Evolutionary conservation across 495 filamentous ascomycete species (phyloP).

Genomic region (Lepidopterella palustris): DNA sequence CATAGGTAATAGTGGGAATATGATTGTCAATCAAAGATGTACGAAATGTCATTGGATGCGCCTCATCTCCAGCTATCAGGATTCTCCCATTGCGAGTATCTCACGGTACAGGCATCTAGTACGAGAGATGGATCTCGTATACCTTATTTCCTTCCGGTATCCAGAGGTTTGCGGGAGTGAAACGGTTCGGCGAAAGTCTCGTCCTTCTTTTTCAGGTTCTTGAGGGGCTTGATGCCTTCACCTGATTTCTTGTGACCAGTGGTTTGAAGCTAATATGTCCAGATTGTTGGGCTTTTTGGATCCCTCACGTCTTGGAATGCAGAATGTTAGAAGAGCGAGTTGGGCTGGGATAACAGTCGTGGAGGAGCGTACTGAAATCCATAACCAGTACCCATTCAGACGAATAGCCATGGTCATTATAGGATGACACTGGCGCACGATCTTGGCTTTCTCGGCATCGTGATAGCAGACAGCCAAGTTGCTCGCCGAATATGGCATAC

Average conservation of each 20-base stretch:
- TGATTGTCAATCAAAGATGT: constrained; percentile 30
- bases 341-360: neutral
- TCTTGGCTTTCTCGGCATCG: constrained; percentile 34
- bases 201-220: constrained; percentile 37
- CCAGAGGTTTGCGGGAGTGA: constrained; percentile 38
- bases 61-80: constrained; percentile 53
- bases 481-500: constrained; percentile 15
- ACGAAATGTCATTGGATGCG: constrained; percentile 60
- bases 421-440: constrained; percentile 28
- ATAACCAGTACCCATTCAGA: constrained; percentile 23
- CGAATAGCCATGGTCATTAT: constrained; percentile 30
- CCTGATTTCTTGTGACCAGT: constrained; percentile 32
- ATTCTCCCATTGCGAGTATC: constrained; percentile 45
- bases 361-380: constrained; percentile 8
- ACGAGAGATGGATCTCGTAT: constrained; percentile 33
- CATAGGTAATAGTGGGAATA: neutral
- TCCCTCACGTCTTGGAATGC: constrained; percentile 28
- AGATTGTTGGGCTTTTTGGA: constrained; percentile 33
- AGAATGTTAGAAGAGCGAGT: neutral
- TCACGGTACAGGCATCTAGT: constrained; percentile 43
- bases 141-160: constrained; percentile 43
- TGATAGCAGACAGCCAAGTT: constrained; percentile 30
- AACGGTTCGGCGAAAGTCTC: constrained; percentile 38
- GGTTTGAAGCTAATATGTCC: constrained; percentile 38
- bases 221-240: constrained; percentile 32